Base-by-base conservation (phyloP, 345 rosid genomes). In the Populus euphratica region DNA sequence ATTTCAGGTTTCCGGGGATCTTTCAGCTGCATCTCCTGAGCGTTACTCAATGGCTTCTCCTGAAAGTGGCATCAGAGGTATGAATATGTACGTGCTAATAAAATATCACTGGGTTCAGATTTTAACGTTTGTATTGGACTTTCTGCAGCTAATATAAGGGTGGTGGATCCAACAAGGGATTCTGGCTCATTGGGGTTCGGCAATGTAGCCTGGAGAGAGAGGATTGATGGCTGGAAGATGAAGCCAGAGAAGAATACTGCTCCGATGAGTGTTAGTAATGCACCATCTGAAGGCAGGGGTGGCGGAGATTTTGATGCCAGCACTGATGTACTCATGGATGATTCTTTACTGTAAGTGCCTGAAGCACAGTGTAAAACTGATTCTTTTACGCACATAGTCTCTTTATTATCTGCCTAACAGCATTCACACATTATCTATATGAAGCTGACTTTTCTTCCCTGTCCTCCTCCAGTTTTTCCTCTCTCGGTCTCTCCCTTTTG, bases 121-220 rank as follows among this genome's bases (percentile, higher is more conserved):
- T 11, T 80, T 77, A 70, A 43, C 31, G 9, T 54, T 18, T 4
- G 31, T 5, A 8, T 50, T 54, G 59, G 27, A 61, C 43, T 36
- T 50, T 68, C 70, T 80, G 69, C 80, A 84, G 86, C 76, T 68
- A 84, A 73, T 69, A 76, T 69, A 20, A 84, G 84, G 63, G 50
- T 77, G 27, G 68, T 59, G 43, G 81, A 84, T 78, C 77, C 74
- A 31, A 31, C 71, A n/a, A 84, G 80, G 67, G 84, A 84, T 47
- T 80, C 70, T 23, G 82, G 82, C 18, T 76, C 79, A 0, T 64
- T 79, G 36, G 86, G 82, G 8, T 78, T 75, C 33, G 86, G 86
- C 25, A 84, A 84, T 68, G 82, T 84, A 33, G 86, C 86, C 54
- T 84, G 86, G 86, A 84, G 75, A 75, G 86, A 84, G 80, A 81